Conservation (phyloP, 2,329 filamentous ascomycete genomes). For the Arachnomyces sp. region DNA sequence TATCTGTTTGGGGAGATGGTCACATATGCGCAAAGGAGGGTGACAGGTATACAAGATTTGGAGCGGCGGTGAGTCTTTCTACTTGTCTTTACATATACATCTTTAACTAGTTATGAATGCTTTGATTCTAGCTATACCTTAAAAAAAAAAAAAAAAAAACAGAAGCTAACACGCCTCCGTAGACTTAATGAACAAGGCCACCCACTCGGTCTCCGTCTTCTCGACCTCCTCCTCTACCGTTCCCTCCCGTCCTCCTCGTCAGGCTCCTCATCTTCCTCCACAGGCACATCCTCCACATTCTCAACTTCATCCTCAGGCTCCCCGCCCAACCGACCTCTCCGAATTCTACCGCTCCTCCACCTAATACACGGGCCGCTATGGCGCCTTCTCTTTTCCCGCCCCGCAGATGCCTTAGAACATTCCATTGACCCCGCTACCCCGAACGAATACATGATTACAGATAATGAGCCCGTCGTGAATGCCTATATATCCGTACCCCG, state of each 20-base stretch:
- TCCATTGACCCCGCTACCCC: constrained; percentile 71
- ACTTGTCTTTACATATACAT: neutral
- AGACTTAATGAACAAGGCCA: constrained; percentile 89
- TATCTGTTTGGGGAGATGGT: constrained; percentile 98
- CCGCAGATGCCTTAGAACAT: constrained; percentile 89
- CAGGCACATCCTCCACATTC: constrained; percentile 65
- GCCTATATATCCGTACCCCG: constrained; percentile 86
- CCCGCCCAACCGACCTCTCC: constrained; percentile 68
- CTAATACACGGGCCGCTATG: constrained; percentile 91
- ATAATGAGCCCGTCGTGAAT: constrained; percentile 96
- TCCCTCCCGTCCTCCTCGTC: constrained; percentile 69
- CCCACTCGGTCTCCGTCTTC: constrained; percentile 83
- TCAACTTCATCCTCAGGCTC: constrained; percentile 56
- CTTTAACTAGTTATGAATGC: neutral
- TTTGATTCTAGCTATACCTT: neutral
- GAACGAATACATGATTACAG: constrained; percentile 98
- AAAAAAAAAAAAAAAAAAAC: neutral
- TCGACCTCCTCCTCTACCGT: constrained; percentile 89
- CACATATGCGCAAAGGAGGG: constrained; percentile 80
- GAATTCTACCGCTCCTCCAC: constrained; percentile 84
- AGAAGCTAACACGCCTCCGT: constrained; percentile 3
- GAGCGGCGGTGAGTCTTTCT: constrained; percentile 64
- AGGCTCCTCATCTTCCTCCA: constrained; percentile 81
- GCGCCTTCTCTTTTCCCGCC: constrained; percentile 82
- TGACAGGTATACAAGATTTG: constrained; percentile 87